A percentile compares a stretch with the other conserved stretches of the same genome.
These are phyloP conservation scores for Gossypium arboreum DNA, from an alignment of 345 rosid genomes.

Conservation along the genomic window DNA sequence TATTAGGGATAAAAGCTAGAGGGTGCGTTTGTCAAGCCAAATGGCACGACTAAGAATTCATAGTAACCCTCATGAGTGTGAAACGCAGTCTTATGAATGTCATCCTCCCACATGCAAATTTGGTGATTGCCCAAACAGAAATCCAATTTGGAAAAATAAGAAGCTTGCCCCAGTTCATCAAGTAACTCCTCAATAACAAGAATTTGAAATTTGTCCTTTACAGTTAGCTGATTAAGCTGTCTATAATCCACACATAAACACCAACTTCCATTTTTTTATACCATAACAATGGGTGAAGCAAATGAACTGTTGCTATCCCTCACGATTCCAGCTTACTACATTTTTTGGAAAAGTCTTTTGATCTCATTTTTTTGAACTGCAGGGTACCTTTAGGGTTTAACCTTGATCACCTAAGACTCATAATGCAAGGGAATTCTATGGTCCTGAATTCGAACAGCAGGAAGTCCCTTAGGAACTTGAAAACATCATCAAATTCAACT, in stretches of 20 bases:
- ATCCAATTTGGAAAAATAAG: not conserved
- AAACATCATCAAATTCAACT: not conserved
- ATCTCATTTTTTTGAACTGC: too few species aligned
- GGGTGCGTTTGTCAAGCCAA: not conserved
- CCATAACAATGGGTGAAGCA: not conserved
- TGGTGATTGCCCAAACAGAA: not conserved
- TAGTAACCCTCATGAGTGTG: not conserved
- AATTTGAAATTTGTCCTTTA: not conserved
- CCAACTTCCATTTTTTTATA: not conserved
- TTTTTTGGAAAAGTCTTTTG: rapidly evolving
- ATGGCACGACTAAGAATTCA: not conserved
- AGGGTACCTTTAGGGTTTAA: not conserved
- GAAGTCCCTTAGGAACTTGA: not conserved
- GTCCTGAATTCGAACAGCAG: not conserved
- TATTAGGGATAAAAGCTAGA: not conserved
- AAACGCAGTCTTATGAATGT: not conserved
- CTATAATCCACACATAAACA: not conserved
- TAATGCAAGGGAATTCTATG: not conserved
- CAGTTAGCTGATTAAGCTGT: not conserved
- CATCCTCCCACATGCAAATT: not conserved
- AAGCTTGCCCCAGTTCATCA: not conserved
- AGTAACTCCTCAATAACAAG: not conserved
- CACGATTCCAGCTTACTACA: too few species aligned
- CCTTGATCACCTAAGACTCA: too few species aligned
- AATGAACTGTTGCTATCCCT: not conserved